Evolutionary conservation across 164 flowering plant genomes (phyloP).

Genomic region (Vitis labrusca): DNA sequence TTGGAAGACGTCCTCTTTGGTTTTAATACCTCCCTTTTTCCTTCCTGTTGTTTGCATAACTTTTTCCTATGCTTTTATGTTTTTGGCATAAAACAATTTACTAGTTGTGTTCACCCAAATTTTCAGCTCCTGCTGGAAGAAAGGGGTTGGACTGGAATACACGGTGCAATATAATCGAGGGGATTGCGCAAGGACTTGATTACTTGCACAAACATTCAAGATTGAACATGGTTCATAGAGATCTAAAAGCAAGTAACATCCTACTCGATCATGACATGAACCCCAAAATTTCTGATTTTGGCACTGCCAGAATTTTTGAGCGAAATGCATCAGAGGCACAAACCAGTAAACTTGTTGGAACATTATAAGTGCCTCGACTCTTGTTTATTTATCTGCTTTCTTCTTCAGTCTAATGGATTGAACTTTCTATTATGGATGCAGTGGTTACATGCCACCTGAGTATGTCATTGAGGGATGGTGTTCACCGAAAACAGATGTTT

Average conservation of each 20-base stretch:
- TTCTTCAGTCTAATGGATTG: neutral
- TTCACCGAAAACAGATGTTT: no score
- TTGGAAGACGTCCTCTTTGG: neutral
- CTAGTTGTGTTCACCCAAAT: no score
- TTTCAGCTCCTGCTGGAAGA: neutral
- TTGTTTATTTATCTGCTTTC: neutral
- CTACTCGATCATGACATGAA: neutral
- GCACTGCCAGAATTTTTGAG: neutral
- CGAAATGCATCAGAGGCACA: neutral
- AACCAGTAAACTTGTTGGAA: neutral
- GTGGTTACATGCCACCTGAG: no score
- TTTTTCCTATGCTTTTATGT: neutral
- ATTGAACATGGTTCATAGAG: neutral
- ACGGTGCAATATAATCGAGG: neutral
- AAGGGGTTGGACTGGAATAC: neutral
- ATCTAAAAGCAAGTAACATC: neutral
- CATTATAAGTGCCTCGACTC: neutral
- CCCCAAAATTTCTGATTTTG: slow-evolving; percentile 8
- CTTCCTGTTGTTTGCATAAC: neutral
- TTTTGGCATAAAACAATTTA: no score
- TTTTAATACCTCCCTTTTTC: neutral
- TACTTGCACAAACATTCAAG: neutral
- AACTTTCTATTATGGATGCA: no score
- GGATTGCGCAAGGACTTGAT: neutral
- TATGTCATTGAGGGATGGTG: no score